These are phyloP conservation scores for Alternaria gaisen DNA, from an alignment of 2,329 filamentous ascomycete genomes.

Conservation along the genomic window DNA sequence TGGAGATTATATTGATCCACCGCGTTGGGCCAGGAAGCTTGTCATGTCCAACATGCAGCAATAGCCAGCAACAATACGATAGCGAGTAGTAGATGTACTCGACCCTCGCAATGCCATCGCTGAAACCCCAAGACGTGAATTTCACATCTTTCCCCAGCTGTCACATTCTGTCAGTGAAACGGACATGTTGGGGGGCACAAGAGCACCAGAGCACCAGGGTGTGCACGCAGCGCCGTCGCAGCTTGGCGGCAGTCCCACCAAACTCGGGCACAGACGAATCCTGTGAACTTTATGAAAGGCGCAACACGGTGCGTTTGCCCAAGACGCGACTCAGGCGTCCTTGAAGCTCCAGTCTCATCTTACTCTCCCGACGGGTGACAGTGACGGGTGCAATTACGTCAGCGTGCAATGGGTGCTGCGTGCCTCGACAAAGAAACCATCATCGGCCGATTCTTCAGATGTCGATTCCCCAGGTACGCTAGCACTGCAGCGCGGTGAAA, in stretches of 20 bases:
- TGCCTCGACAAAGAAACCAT: neutral
- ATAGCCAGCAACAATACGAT: neutral
- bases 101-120: neutral
- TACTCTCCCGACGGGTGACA: neutral
- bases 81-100: neutral
- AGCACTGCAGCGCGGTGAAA: conserved; percentile 7
- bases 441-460: neutral
- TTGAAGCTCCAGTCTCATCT: conserved; percentile 5
- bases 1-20: conserved; percentile 15
- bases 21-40: conserved; percentile 22
- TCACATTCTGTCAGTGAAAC: conserved; percentile 15
- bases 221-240: conserved; percentile 1
- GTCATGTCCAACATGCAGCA: conserved; percentile 9
- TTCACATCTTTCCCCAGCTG: neutral
- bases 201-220: conserved; percentile 1
- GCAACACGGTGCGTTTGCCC: conserved; percentile 11
- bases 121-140: neutral
- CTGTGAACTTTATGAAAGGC: conserved; percentile 4
- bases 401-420: neutral
- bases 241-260: conserved; percentile 14
- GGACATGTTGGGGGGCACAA: neutral
- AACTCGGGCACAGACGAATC: conserved; percentile 11
- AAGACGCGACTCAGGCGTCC: conserved; percentile 9
- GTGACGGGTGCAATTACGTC: neutral
- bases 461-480: conserved; percentile 1